Base-by-base conservation (phyloP, 73 alveolate genomes). In the Paraurostyla sp. region DNA sequence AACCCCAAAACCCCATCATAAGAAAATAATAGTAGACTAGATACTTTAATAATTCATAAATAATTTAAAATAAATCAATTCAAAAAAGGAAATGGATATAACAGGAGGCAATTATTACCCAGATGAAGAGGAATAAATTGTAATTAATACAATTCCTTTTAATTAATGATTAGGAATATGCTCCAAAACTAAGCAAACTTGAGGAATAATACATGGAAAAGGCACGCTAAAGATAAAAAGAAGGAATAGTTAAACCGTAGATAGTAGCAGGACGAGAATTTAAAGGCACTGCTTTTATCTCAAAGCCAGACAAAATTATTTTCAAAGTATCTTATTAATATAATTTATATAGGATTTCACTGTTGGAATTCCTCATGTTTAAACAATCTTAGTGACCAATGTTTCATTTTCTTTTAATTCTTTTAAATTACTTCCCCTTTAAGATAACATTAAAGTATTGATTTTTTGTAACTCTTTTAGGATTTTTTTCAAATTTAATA, bases 401-500 rank as follows among this genome's bases (percentile, higher is more conserved):
- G 98, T 95, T 15, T 95, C 99, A 32, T 97, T 92, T 86, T 95
- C 99, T 16, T 97, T 95, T 73, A 97, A 97, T 82, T 93, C 98
- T 52, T 97, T 97, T 92, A 97, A 97, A 59, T 86, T 95, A 32
- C 93, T 94, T 36, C 98, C 97, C 0, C 86, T 97, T 45, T 94
- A 97, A 30, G 98, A 93, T 58, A 89, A 90, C 45, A 95, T 97
- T 43, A 97, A 91, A 54, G 92, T 84, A 84, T 52, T 25, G 45
- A 33, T 60, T 60, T 30, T 6, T 25, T 0, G 41, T 30, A 7
- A 32, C 32, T 48, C 20, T 56, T 15, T 56, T 60, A 60, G 88
- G 99, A 98, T 83, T 98, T 97, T 93, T 97, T 98, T 85, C 98
- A 95, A 48, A 94, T 98, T 18, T 91, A 94, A 71, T 98, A 94